Conservation (phyloP, 1,284 basidiomycete genomes). For the Leccinum fallax region DNA sequence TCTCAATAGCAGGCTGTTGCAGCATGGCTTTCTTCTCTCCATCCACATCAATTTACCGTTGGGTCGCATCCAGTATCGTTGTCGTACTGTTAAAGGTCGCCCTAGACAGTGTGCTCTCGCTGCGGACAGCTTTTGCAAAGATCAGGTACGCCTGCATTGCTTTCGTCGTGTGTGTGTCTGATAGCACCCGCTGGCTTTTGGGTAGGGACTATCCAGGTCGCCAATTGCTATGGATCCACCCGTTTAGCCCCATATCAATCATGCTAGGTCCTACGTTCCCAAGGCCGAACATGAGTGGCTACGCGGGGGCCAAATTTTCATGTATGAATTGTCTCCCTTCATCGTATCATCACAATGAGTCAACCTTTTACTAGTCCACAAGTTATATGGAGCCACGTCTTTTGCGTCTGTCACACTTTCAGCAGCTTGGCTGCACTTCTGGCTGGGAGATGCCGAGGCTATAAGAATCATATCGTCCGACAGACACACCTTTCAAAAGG, state of each 20-base stretch:
- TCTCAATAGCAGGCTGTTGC: not conserved
- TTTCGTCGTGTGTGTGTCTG: not conserved
- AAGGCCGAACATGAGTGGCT: too few species aligned
- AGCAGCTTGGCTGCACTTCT: too few species aligned
- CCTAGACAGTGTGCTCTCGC: constrained; percentile 12
- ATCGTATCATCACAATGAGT: too few species aligned
- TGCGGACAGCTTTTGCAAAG: constrained; percentile 22
- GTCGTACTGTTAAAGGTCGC: constrained; percentile 13
- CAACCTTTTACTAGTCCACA: too few species aligned
- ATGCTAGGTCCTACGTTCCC: too few species aligned
- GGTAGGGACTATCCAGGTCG: constrained; percentile 27
- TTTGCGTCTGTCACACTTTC: too few species aligned
- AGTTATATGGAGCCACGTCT: too few species aligned
- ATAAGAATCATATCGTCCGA: too few species aligned
- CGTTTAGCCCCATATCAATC: constrained; percentile 26
- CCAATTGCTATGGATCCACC: constrained; percentile 34
- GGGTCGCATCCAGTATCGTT: constrained; percentile 8
- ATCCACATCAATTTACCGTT: constrained; percentile 10
- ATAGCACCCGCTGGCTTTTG: not conserved
- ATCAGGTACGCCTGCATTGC: constrained; percentile 23
- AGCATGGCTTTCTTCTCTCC: constrained; percentile 13
- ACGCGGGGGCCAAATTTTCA: too few species aligned
- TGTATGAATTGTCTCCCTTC: too few species aligned
- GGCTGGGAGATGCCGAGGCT: too few species aligned
- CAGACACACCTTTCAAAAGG: too few species aligned